A percentile compares a stretch with the other conserved stretches of the same genome.
phyloP scores from a whole-genome alignment of 1,284 basidiomycete genomes.

The Fomitopsis palustris region DNA sequence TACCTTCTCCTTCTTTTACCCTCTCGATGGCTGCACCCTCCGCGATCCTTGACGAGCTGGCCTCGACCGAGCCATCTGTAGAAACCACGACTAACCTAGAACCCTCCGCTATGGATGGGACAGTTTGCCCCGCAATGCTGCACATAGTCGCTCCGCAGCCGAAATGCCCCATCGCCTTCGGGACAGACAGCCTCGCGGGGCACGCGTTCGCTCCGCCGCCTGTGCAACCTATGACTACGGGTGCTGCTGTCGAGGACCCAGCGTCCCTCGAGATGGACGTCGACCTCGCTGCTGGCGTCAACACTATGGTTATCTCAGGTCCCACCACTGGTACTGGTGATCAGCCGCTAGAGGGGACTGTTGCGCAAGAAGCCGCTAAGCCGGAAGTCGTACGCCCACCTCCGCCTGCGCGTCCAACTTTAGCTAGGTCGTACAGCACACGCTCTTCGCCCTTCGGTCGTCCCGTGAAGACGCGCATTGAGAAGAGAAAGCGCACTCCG shows the following conservation, averaged over 20 bases:
- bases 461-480: neutral
- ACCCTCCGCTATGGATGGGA: neutral
- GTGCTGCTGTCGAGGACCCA: neutral
- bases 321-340: neutral
- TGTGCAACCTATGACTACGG: neutral
- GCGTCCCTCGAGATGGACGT: neutral
- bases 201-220: neutral
- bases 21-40: neutral
- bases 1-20: too few species aligned
- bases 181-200: neutral
- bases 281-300: neutral
- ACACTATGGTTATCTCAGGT: neutral
- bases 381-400: neutral
- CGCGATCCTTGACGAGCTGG: neutral
- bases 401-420: neutral
- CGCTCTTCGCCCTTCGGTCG: neutral
- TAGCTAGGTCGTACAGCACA: neutral
- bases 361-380: neutral
- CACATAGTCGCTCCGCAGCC: neutral
- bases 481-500: slow-evolving; percentile 6
- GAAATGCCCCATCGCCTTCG: neutral
- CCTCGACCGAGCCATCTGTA: neutral
- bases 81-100: neutral
- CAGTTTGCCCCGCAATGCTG: neutral
- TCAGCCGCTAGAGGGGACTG: neutral